Evolutionary conservation across 306 rosid species (phyloP).

Genomic region (Trifolium pratense): DNA sequence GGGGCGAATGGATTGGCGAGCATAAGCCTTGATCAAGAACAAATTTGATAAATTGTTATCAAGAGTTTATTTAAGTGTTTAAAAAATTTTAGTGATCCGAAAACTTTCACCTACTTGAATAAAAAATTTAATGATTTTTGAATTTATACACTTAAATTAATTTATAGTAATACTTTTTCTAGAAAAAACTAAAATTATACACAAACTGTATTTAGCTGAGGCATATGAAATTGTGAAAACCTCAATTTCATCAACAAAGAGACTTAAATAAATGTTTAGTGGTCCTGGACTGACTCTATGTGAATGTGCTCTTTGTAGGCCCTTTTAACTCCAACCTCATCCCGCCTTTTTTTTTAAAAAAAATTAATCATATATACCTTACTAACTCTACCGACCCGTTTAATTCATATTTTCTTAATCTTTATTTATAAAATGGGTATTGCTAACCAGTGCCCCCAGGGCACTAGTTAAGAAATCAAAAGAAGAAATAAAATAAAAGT

Average conservation of each 20-base stretch:
- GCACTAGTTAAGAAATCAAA: too few species aligned
- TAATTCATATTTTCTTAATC: too few species aligned
- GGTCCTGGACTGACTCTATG: slow-evolving; percentile 39
- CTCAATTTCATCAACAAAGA: background rate
- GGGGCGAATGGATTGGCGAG: too few species aligned
- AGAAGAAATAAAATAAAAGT: too few species aligned
- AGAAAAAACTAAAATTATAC: background rate
- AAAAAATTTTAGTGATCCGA: background rate
- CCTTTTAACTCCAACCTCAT: slow-evolving; percentile 39
- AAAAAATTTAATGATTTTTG: background rate
- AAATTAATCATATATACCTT: too few species aligned
- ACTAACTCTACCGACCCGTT: too few species aligned
- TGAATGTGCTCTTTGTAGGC: slow-evolving; percentile 49
- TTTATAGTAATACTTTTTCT: too few species aligned
- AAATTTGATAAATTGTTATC: background rate
- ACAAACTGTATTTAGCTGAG: background rate
- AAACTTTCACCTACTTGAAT: background rate
- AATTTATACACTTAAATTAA: too few species aligned
- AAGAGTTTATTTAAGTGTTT: background rate
- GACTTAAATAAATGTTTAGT: slow-evolving; percentile 21
- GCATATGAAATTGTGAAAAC: background rate
- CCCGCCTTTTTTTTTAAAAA: slow-evolving; percentile 22
- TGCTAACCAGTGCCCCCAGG: too few species aligned
- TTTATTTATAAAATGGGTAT: too few species aligned
- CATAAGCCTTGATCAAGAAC: too few species aligned